Percentiles rank a stretch among this genome's conserved stretches.
phyloP scores from a whole-genome alignment of 2,329 filamentous ascomycete genomes.

The Rutstroemia sp. region DNA sequence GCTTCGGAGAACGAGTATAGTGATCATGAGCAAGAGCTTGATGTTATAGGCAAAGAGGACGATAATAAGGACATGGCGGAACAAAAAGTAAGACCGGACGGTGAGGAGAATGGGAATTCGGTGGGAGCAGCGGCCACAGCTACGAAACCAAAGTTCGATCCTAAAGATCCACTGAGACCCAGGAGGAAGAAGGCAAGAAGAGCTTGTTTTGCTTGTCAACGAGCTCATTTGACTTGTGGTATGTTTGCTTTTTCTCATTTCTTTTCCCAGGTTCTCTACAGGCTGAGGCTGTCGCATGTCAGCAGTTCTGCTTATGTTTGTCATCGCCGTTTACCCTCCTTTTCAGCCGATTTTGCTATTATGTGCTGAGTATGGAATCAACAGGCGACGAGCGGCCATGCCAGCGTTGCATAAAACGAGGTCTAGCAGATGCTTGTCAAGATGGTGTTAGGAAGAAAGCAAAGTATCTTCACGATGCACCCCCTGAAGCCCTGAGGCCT shows the following conservation, averaged over 20 bases:
- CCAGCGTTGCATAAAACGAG: conserved; percentile 87
- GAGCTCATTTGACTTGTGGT: conserved; percentile 97
- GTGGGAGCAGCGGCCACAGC: conserved; percentile 34
- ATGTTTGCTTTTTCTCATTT: conserved; percentile 41
- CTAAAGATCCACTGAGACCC: conserved; percentile 85
- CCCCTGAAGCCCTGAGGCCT: conserved; percentile 80
- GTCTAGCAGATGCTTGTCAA: conserved; percentile 83
- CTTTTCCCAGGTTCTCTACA: neutral
- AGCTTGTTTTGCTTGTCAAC: conserved; percentile 94
- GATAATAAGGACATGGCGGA: conserved; percentile 30
- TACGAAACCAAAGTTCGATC: conserved; percentile 59
- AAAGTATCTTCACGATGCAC: conserved; percentile 96
- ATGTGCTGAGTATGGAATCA: conserved; percentile 9
- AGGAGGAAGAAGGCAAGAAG: conserved; percentile 91
- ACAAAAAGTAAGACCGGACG: conserved; percentile 26
- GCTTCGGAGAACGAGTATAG: conserved; percentile 31
- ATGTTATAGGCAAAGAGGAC: conserved; percentile 27
- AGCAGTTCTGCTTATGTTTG: conserved; percentile 11
- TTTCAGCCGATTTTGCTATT: neutral
- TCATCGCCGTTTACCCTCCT: neutral
- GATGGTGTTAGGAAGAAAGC: conserved; percentile 98
- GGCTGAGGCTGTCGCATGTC: neutral
- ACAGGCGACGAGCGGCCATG: conserved; percentile 92
- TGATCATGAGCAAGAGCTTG: conserved; percentile 28
- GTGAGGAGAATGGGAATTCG: conserved; percentile 26